A percentile compares a stretch with the other conserved stretches of the same genome.
phyloP scores from a whole-genome alignment of 805 yeast genomes.

The Candida chilensis region DNA sequence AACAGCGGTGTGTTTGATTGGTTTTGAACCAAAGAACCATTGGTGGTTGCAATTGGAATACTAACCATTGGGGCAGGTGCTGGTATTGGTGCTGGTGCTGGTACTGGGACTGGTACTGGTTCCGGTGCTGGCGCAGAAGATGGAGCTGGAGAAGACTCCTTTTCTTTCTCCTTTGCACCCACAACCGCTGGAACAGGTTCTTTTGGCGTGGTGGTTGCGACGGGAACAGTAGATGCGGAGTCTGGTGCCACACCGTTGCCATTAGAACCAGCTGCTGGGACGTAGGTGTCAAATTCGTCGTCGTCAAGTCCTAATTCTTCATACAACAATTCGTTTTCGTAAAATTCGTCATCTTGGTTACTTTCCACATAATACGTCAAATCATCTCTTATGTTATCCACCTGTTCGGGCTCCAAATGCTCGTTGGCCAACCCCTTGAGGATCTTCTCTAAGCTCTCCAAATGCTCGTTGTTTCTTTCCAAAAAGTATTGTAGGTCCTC shows the following conservation, averaged over 20 bases:
- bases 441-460: conserved; percentile 67
- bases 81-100: conserved; percentile 6
- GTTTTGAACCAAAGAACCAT: conserved; percentile 2
- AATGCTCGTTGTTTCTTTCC: conserved; percentile 75
- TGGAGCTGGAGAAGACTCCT: not conserved
- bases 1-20: conserved; percentile 2
- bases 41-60: conserved; percentile 1
- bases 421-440: conserved; percentile 74
- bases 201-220: conserved; percentile 1
- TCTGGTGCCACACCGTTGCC: not conserved
- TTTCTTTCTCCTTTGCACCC: conserved; percentile 5
- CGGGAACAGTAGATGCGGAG: not conserved
- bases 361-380: conserved; percentile 89
- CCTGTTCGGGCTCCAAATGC: conserved; percentile 65
- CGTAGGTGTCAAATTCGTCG: conserved; percentile 9
- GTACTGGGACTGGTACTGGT: conserved; percentile 14
- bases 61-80: conserved; percentile 4
- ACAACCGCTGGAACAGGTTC: conserved; percentile 1
- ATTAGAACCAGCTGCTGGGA: not conserved
- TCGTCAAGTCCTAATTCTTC: conserved; percentile 74
- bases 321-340: conserved; percentile 88
- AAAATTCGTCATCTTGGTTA: conserved; percentile 86
- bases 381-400: conserved; percentile 77
- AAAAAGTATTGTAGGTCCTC: conserved; percentile 53
- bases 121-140: conserved; percentile 4